Conservation (phyloP, 2,329 filamentous ascomycete species). For the Fusarium sp. region DNA sequence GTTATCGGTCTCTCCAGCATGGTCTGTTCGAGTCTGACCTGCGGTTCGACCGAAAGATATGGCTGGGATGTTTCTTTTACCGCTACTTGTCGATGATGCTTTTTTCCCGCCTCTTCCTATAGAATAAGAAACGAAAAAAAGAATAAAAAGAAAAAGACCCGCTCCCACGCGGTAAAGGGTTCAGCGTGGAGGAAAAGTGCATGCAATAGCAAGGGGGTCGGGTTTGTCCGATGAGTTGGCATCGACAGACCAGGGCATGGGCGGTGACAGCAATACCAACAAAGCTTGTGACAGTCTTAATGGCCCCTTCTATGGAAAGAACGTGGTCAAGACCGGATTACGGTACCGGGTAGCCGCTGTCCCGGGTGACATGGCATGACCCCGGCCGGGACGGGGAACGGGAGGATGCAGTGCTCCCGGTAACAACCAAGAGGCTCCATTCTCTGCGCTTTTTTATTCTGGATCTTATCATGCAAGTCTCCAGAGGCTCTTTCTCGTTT, state of each 20-base stretch:
- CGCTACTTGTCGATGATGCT: constrained; percentile 1
- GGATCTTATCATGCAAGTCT: constrained; percentile 1
- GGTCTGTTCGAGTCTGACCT: not conserved
- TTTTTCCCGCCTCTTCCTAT: not conserved
- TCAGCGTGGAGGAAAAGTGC: constrained; percentile 24
- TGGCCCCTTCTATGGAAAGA: constrained; percentile 10
- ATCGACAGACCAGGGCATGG: constrained; percentile 21
- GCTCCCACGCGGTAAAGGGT: constrained; percentile 34
- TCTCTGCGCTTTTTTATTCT: not conserved
- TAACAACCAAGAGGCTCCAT: constrained; percentile 1
- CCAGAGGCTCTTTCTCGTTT: not conserved
- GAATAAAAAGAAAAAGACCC: not conserved
- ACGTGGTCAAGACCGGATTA: constrained; percentile 28
- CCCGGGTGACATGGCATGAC: constrained; percentile 4
- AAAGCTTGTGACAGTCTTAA: constrained; percentile 5
- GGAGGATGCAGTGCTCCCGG: constrained; percentile 4
- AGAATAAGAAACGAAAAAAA: not conserved
- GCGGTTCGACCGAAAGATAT: not conserved
- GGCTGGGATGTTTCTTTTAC: constrained; percentile 2
- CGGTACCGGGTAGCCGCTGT: constrained; percentile 13
- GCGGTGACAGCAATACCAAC: constrained; percentile 25
- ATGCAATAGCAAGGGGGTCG: constrained; percentile 15
- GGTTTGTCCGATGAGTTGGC: constrained; percentile 35
- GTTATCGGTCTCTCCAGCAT: not conserved
- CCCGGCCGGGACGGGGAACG: constrained; percentile 21